Conservation (phyloP, 2,329 filamentous ascomycete genomes). For the Peltaster fructicola region DNA sequence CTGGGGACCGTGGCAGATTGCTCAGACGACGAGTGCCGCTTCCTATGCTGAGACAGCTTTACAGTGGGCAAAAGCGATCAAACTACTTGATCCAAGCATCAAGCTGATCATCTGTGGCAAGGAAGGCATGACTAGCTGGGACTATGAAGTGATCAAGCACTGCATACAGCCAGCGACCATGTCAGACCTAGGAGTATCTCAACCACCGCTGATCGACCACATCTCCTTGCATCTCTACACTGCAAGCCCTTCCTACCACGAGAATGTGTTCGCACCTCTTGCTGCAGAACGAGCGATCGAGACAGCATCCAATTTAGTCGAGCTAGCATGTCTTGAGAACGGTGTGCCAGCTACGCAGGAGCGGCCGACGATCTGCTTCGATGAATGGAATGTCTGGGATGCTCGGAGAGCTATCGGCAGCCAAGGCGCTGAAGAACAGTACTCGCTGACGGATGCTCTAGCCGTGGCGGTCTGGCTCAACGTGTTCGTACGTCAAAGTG, state of each 20-base stretch:
- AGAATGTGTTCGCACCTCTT: constrained; percentile 45
- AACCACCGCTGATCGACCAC: constrained; percentile 65
- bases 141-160: constrained; percentile 53
- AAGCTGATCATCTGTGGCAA: constrained; percentile 58
- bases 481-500: constrained; percentile 55
- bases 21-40: constrained; percentile 44
- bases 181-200: no score
- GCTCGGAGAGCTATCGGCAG: constrained; percentile 53
- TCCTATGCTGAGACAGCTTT: constrained; percentile 51
- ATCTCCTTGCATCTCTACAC: constrained; percentile 71
- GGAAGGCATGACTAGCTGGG: constrained; percentile 52
- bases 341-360: constrained; percentile 40
- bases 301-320: constrained; percentile 49
- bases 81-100: constrained; percentile 52
- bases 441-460: constrained; percentile 58
- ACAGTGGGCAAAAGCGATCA: constrained; percentile 56
- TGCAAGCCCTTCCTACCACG: constrained; percentile 33
- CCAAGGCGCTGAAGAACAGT: constrained; percentile 53
- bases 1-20: constrained; percentile 51
- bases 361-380: constrained; percentile 57
- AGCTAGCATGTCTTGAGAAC: constrained; percentile 56
- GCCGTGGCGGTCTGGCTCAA: constrained; percentile 63
- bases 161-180: constrained; percentile 42
- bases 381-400: constrained; percentile 78
- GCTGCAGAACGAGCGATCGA: constrained; percentile 58